A percentile compares a stretch with the other conserved stretches of the same genome.
These are phyloP conservation scores for Rhizopogon vesiculosus DNA, from an alignment of 768 basidiomycete genomes.

Conservation along the genomic window DNA sequence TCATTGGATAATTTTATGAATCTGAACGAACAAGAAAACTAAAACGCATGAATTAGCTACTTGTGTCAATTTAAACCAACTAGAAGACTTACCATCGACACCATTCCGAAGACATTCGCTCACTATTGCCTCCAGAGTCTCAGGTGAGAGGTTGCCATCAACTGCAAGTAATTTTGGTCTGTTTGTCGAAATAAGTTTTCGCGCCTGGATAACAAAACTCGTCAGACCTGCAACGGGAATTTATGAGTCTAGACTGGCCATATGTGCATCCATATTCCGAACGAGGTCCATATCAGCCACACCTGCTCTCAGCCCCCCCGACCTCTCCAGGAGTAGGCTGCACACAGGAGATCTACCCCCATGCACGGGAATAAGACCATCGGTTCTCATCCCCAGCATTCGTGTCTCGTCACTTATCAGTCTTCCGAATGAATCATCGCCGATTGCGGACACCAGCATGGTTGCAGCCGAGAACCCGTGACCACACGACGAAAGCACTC, in stretches of 20 bases:
- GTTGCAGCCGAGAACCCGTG: conserved; percentile 26
- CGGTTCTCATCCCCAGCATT: conserved; percentile 70
- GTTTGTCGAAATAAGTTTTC: conserved; percentile 21
- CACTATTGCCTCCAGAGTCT: conserved; percentile 48
- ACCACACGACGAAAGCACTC: conserved; percentile 39
- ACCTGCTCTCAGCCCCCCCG: conserved; percentile 74
- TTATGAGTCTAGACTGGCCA: conserved; percentile 27
- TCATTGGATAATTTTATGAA: background rate
- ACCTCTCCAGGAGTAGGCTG: conserved; percentile 73
- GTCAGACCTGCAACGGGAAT: background rate
- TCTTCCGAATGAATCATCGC: conserved; percentile 71
- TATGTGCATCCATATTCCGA: conserved; percentile 37
- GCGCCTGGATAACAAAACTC: background rate
- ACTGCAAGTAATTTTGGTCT: conserved; percentile 59
- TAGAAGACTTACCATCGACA: conserved; percentile 47
- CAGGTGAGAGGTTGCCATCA: conserved; percentile 69
- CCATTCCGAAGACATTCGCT: conserved; percentile 40
- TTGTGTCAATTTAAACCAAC: background rate
- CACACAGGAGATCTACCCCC: conserved; percentile 70
- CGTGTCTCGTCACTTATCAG: conserved; percentile 55
- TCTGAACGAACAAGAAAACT: conserved; percentile 71
- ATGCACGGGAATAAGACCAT: conserved; percentile 56
- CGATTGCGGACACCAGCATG: conserved; percentile 72
- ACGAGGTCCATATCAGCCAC: conserved; percentile 89
- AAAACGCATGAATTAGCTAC: conserved; percentile 3